A percentile compares a stretch with the other conserved stretches of the same genome.
Evolutionary conservation across 192 early-diverging fungal species (phyloP).

Genomic region (Entomortierella beljakovae): DNA sequence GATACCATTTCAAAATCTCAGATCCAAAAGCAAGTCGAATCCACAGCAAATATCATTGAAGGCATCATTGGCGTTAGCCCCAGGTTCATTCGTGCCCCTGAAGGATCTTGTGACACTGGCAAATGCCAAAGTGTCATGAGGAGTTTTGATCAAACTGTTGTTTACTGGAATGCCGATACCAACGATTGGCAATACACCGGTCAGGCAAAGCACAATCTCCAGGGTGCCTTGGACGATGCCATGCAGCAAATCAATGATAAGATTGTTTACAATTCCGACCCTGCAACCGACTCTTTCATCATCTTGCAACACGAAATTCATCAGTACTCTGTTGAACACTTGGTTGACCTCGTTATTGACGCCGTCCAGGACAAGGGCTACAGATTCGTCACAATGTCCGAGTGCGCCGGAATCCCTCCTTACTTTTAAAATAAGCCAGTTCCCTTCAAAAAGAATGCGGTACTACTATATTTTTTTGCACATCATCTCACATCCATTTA

Average conservation of each 20-base stretch:
- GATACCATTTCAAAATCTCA: conserved; percentile 52
- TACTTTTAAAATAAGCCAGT: conserved; percentile 14
- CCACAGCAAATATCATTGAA: conserved; percentile 57
- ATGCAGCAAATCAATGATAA: conserved; percentile 19
- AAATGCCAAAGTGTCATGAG: conserved; percentile 25
- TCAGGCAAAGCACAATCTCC: neutral
- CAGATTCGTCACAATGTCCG: conserved; percentile 38
- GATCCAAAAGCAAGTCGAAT: conserved; percentile 53
- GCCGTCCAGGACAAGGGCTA: conserved; percentile 43
- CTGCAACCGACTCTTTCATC: conserved; percentile 37
- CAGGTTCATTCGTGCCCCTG: conserved; percentile 68
- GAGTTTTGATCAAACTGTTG: conserved; percentile 9
- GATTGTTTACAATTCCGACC: conserved; percentile 12
- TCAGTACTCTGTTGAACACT: conserved; percentile 25
- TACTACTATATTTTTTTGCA: no score
- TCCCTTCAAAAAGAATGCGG: no score
- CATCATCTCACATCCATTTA: no score
- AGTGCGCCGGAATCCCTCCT: conserved; percentile 27
- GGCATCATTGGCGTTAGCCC: conserved; percentile 61
- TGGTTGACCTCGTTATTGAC: conserved; percentile 34
- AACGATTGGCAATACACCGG: conserved; percentile 29
- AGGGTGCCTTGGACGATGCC: neutral
- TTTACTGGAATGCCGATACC: conserved; percentile 47
- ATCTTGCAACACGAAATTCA: conserved; percentile 51
- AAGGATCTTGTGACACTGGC: conserved; percentile 41